Evolutionary conservation across 2,329 filamentous ascomycete genomes (phyloP).

Genomic region (Penicillium sp.): DNA sequence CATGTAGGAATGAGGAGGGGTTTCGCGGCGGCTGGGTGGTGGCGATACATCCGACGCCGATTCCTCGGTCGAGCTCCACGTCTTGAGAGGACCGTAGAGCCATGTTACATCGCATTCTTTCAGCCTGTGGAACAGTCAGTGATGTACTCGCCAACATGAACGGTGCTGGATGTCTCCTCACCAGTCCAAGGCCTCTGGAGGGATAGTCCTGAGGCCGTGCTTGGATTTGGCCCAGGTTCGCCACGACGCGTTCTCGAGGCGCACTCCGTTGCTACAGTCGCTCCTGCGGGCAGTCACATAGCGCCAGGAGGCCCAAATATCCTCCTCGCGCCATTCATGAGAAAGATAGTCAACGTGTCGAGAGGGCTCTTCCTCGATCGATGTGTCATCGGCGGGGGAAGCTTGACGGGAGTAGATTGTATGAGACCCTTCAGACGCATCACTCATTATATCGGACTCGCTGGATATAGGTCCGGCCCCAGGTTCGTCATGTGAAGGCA

Average conservation of each 20-base stretch:
- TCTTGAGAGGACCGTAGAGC: slow-evolving; percentile 91
- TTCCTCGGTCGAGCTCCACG: slow-evolving; percentile 56
- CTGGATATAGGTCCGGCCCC: too few relatives aligned
- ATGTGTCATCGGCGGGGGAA: too few relatives aligned
- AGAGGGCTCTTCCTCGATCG: too few relatives aligned
- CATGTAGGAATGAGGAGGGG: slow-evolving; percentile 65
- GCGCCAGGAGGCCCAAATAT: too few relatives aligned
- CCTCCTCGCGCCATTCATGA: too few relatives aligned
- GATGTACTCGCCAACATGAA: not conserved
- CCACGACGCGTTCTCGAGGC: slow-evolving; percentile 96
- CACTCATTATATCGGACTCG: too few relatives aligned
- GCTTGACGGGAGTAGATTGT: too few relatives aligned
- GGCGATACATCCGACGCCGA: slow-evolving; percentile 51
- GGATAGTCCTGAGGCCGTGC: slow-evolving; percentile 80
- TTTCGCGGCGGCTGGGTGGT: slow-evolving; percentile 56
- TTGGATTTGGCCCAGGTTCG: slow-evolving; percentile 94
- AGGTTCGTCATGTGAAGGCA: too few relatives aligned
- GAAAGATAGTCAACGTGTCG: too few relatives aligned
- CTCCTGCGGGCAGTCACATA: slow-evolving; percentile 50
- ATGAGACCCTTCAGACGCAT: too few relatives aligned
- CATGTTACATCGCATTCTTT: slow-evolving; percentile 98
- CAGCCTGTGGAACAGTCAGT: slow-evolving; percentile 60
- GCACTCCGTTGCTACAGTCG: slow-evolving; percentile 74
- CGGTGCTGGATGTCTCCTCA: slow-evolving; percentile 44
- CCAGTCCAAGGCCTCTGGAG: slow-evolving; percentile 92